Base-by-base conservation (phyloP, 495 filamentous ascomycete genomes). In the Hypoxylon fragiforme region DNA sequence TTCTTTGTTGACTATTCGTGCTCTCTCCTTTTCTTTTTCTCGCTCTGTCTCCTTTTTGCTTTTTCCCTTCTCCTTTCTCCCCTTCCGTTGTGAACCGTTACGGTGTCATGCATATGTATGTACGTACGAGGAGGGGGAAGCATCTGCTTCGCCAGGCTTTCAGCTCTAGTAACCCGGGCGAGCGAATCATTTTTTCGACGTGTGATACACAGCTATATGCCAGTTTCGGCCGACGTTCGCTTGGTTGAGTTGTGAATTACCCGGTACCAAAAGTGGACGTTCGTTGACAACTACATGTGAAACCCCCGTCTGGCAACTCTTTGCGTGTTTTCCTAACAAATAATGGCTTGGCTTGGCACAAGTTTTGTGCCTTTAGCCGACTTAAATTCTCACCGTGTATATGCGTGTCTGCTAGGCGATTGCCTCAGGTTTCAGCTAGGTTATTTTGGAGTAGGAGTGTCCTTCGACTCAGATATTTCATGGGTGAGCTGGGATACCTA, bases 301-400 rank as follows among this genome's bases (percentile, higher is more conserved):
- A n/a, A n/a, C n/a, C n/a, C n/a, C n/a, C n/a, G n/a, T n/a, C n/a
- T n/a, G n/a, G n/a, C n/a, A n/a, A n/a, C n/a, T n/a, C n/a, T n/a
- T n/a, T n/a, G n/a, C n/a, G n/a, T n/a, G n/a, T n/a, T n/a, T n/a
- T n/a, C n/a, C n/a, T n/a, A n/a, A n/a, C n/a, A n/a, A n/a, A n/a
- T n/a, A n/a, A n/a, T n/a, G n/a, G n/a, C n/a, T n/a, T n/a, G n/a
- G n/a, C n/a, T n/a, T n/a, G n/a, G n/a, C n/a, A n/a, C n/a, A n/a
- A n/a, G n/a, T n/a, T n/a, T n/a, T n/a, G n/a, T n/a, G n/a, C n/a
- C n/a, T n/a, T n/a, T n/a, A n/a, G n/a, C n/a, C n/a, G n/a, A 16
- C 38, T 46, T 47, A 52, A 52, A 55, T 50, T 51, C 50, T 51
- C 13, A 50, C 56, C 11, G 2, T 15, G 18, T 41, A 44, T 45